Conservation (phyloP, 1,284 basidiomycete species). For the Tremellales sp. region DNA sequence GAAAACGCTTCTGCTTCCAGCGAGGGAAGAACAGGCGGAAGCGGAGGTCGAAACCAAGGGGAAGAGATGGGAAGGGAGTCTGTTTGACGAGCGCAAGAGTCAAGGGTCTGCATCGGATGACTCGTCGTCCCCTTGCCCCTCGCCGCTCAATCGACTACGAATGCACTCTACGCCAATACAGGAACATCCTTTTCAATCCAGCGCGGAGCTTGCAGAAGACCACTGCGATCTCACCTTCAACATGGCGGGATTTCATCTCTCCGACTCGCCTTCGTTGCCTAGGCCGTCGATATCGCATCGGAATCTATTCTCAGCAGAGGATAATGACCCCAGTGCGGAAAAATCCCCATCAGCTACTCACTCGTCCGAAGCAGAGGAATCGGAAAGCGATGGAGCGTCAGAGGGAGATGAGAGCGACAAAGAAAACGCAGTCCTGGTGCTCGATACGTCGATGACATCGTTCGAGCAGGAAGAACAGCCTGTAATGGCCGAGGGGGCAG, state of each 20-base stretch:
- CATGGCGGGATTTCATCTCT: conserved; percentile 12
- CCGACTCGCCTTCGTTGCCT: conserved; percentile 2
- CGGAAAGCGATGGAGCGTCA: conserved; percentile 11
- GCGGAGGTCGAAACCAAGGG: background rate
- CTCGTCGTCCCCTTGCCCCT: background rate
- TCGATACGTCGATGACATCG: background rate
- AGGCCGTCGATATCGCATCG: background rate
- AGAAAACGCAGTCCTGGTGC: conserved; percentile 31
- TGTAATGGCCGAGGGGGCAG: conserved; percentile 1
- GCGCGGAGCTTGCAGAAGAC: background rate
- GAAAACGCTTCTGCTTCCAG: conserved; percentile 27
- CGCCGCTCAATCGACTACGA: background rate
- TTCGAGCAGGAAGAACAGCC: background rate
- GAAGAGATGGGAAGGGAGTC: conserved; percentile 20
- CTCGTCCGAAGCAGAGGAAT: conserved; percentile 9
- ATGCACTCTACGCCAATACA: background rate
- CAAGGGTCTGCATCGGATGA: conserved; percentile 1
- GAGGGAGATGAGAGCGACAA: conserved; percentile 35
- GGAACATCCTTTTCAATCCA: background rate
- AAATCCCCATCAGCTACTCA: conserved; percentile 2
- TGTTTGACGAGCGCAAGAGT: conserved; percentile 11
- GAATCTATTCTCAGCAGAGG: background rate
- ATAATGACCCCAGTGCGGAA: background rate
- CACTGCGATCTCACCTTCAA: conserved; percentile 18
- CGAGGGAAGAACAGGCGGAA: conserved; percentile 2